Evolutionary conservation across 1,284 basidiomycete genomes (phyloP).

Genomic region (Anthracocystis setariae): DNA sequence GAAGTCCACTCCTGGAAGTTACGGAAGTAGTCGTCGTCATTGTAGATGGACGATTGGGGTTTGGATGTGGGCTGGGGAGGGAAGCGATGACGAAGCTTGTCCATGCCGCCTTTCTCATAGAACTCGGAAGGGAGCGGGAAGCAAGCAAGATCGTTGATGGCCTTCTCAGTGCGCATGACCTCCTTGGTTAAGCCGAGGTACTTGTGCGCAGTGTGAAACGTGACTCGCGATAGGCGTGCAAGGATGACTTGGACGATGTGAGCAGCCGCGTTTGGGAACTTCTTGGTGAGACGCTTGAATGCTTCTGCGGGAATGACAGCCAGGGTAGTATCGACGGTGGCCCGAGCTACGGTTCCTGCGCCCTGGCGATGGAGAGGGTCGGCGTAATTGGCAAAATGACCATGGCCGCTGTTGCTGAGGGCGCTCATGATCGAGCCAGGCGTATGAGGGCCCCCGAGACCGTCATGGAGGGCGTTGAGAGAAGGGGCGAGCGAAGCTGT

Average conservation of each 20-base stretch:
- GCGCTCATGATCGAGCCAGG: constrained; percentile 57
- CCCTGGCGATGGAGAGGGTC: constrained; percentile 37
- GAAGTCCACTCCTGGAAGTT: constrained; percentile 47
- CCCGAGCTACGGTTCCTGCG: constrained; percentile 77
- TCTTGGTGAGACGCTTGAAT: constrained; percentile 87
- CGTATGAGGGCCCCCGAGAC: constrained; percentile 36
- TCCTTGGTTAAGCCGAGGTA: constrained; percentile 95
- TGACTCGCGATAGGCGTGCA: constrained; percentile 94
- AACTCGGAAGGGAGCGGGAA: constrained; percentile 90
- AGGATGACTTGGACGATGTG: constrained; percentile 98
- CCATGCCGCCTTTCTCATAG: constrained; percentile 92
- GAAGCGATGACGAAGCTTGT: constrained; percentile 85
- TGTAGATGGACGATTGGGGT: constrained; percentile 26
- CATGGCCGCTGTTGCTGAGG: constrained; percentile 43
- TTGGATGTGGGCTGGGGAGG: constrained; percentile 48
- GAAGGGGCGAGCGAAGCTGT: constrained; percentile 26
- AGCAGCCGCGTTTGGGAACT: constrained; percentile 94
- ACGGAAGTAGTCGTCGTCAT: constrained; percentile 53
- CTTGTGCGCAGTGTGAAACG: constrained; percentile 91
- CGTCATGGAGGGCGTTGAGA: constrained; percentile 29
- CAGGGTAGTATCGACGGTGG: constrained; percentile 90
- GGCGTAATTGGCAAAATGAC: constrained; percentile 10
- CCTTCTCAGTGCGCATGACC: constrained; percentile 93
- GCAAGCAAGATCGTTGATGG: constrained; percentile 94
- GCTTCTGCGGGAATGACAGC: constrained; percentile 99